These are phyloP conservation scores for Paralagenidium karlingii DNA, from an alignment of 352 stramenopile species.

Conservation along the genomic window DNA sequence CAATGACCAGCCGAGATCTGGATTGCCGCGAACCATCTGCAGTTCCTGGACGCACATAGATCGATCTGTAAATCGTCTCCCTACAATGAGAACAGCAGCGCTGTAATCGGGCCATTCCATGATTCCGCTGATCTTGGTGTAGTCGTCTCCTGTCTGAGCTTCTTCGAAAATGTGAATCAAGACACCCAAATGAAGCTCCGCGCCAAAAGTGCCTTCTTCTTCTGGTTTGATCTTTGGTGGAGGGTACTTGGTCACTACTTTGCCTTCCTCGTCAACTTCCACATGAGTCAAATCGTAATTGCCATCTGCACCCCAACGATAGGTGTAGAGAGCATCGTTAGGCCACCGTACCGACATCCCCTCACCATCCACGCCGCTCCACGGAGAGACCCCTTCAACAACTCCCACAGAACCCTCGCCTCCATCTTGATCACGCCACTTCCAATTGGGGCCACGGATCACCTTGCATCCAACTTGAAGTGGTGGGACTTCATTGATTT, in stretches of 20 bases:
- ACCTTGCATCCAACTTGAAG: constrained; percentile 77
- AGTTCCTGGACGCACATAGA: constrained; percentile 68
- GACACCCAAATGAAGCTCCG: constrained; percentile 66
- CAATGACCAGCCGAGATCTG: constrained; percentile 79
- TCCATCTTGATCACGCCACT: constrained; percentile 82
- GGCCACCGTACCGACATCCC: constrained; percentile 83
- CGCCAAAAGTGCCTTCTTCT: constrained; percentile 62
- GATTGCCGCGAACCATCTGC: constrained; percentile 63
- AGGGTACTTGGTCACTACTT: constrained; percentile 49
- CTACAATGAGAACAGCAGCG: constrained; percentile 54
- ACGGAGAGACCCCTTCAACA: constrained; percentile 76
- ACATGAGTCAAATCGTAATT: constrained; percentile 81
- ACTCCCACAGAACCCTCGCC: constrained; percentile 70
- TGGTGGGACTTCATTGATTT: constrained; percentile 30
- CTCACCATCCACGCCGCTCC: constrained; percentile 81
- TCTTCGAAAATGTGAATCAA: constrained; percentile 51
- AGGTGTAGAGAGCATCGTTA: constrained; percentile 82
- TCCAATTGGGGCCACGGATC: constrained; percentile 84
- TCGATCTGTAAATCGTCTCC: constrained; percentile 32
- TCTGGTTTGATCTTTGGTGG: constrained; percentile 60
- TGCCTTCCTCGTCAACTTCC: constrained; percentile 67
- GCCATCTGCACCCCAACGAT: constrained; percentile 77
- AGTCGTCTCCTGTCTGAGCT: not conserved
- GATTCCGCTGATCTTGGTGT: constrained; percentile 30
- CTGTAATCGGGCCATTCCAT: constrained; percentile 81